Conservation (phyloP, 1,139 yeast genomes). For the Spathaspora sp. region DNA sequence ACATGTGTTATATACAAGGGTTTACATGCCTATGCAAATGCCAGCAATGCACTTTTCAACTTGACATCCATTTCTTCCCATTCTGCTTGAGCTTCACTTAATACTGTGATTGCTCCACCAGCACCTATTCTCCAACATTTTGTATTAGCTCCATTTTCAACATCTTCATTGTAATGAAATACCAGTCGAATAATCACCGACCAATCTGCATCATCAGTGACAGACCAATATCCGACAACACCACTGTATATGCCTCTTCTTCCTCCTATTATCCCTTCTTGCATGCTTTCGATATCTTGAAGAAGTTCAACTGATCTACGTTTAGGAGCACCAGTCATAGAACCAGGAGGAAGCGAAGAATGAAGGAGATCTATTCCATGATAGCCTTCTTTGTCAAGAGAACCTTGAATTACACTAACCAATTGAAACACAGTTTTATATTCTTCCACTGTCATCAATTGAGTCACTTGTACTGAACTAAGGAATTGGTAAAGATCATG, state of each 20-base stretch:
- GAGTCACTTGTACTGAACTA: slow-evolving; percentile 66
- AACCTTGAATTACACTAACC: slow-evolving; percentile 84
- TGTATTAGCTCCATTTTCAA: slow-evolving; percentile 24
- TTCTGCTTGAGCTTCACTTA: slow-evolving; percentile 78
- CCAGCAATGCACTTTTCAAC: slow-evolving; percentile 73
- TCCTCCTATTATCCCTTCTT: slow-evolving; percentile 43
- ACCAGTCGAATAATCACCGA: slow-evolving; percentile 89
- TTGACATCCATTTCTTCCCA: slow-evolving; percentile 92
- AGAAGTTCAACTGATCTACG: slow-evolving; percentile 85
- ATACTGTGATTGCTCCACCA: slow-evolving; percentile 95
- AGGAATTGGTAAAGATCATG: slow-evolving; percentile 81
- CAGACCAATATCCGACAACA: slow-evolving; percentile 92
- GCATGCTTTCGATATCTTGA: slow-evolving; percentile 47
- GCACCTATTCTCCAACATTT: slow-evolving; percentile 87
- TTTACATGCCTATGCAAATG: slow-evolving; percentile 33
- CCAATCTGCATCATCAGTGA: slow-evolving; percentile 91
- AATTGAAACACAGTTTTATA: slow-evolving; percentile 87
- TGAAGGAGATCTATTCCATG: slow-evolving; percentile 78
- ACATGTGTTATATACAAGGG: not conserved
- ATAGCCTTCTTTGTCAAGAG: slow-evolving; percentile 39
- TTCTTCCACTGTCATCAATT: slow-evolving; percentile 90
- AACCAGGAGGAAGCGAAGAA: slow-evolving; percentile 91
- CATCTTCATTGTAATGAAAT: slow-evolving; percentile 60
- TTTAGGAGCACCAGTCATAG: slow-evolving; percentile 99
- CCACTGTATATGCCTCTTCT: slow-evolving; percentile 92